phyloP scores from a whole-genome alignment of 805 yeast genomes.

The Brettanomyces nanus region DNA sequence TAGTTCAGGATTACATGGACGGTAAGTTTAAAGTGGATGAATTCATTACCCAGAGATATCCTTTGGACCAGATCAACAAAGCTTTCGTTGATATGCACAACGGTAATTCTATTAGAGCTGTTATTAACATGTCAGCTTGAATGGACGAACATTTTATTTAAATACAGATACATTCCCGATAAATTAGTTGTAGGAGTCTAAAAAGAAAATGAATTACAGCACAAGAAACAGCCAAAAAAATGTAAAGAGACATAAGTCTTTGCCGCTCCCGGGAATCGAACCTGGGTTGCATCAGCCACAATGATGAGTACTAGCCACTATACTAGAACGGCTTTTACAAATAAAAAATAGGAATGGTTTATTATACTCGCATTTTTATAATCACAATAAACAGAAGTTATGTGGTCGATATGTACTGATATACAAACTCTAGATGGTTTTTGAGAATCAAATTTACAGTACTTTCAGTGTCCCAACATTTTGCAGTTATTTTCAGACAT shows the following conservation, averaged over 20 bases:
- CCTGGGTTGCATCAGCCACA: constrained; percentile 11
- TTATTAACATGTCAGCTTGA: constrained; percentile 28
- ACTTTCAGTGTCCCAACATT: too few species aligned
- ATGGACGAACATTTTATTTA: not conserved
- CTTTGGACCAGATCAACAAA: constrained; percentile 66
- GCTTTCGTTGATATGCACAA: constrained; percentile 94
- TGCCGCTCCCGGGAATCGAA: constrained; percentile 12
- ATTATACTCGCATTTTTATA: too few species aligned
- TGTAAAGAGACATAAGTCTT: constrained; percentile 1
- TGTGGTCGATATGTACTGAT: too few species aligned
- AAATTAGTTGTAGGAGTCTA: not conserved
- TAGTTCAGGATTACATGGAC: constrained; percentile 75
- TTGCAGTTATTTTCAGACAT: too few species aligned
- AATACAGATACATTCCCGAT: not conserved
- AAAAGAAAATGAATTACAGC: not conserved
- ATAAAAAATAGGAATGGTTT: not conserved
- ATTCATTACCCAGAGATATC: constrained; percentile 86
- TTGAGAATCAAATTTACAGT: too few species aligned
- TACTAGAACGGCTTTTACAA: constrained; percentile 8
- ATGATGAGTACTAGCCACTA: constrained; percentile 11
- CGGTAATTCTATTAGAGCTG: constrained; percentile 93
- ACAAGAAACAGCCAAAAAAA: not conserved
- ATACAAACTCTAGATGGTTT: too few species aligned
- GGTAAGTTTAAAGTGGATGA: constrained; percentile 88
- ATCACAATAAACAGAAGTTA: too few species aligned